Percentiles rank a stretch among this genome's conserved stretches.
These are phyloP conservation scores for Myriosclerotinia curreyana DNA, from an alignment of 2,329 filamentous ascomycete species.

Conservation along the genomic window DNA sequence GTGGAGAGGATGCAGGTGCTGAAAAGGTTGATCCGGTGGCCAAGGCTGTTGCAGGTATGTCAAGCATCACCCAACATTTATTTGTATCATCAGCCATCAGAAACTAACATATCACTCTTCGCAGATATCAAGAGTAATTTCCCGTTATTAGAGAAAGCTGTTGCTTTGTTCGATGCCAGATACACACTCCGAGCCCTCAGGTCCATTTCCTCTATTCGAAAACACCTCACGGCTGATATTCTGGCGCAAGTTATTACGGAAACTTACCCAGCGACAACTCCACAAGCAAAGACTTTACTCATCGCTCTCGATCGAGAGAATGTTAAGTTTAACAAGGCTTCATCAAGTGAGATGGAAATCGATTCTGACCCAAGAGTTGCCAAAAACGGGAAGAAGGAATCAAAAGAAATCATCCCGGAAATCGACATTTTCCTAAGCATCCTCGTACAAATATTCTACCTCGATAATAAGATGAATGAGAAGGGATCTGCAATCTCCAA, in stretches of 20 bases:
- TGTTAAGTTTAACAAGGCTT: slow-evolving; percentile 57
- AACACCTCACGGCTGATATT: slow-evolving; percentile 79
- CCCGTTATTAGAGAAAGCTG: slow-evolving; percentile 83
- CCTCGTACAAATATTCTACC: slow-evolving; percentile 80
- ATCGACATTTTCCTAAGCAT: slow-evolving; percentile 87
- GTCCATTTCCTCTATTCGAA: slow-evolving; percentile 93
- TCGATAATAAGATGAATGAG: slow-evolving; percentile 78
- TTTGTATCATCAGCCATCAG: not conserved
- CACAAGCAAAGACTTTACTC: slow-evolving; percentile 68
- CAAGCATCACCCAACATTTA: slow-evolving; percentile 7
- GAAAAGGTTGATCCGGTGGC: slow-evolving; percentile 58
- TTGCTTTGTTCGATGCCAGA: slow-evolving; percentile 88
- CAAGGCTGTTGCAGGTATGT: slow-evolving; percentile 59
- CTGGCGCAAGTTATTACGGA: slow-evolving; percentile 77
- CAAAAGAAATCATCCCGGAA: slow-evolving; percentile 79
- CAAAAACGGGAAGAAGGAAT: slow-evolving; percentile 58
- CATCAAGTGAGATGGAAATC: slow-evolving; percentile 68
- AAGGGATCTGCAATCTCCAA: slow-evolving; percentile 81
- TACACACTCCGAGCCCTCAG: slow-evolving; percentile 92
- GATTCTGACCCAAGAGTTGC: slow-evolving; percentile 60
- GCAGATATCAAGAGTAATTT: slow-evolving; percentile 96
- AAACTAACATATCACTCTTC: slow-evolving; percentile 26
- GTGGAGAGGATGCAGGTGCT: slow-evolving; percentile 41
- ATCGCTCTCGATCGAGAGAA: slow-evolving; percentile 65
- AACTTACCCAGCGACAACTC: slow-evolving; percentile 63